Evolutionary conservation across 2,329 filamentous ascomycete species (phyloP), one percentile per base, ranked within the genome.

Genomic region (Graphiopsis chlorocephala): DNA sequence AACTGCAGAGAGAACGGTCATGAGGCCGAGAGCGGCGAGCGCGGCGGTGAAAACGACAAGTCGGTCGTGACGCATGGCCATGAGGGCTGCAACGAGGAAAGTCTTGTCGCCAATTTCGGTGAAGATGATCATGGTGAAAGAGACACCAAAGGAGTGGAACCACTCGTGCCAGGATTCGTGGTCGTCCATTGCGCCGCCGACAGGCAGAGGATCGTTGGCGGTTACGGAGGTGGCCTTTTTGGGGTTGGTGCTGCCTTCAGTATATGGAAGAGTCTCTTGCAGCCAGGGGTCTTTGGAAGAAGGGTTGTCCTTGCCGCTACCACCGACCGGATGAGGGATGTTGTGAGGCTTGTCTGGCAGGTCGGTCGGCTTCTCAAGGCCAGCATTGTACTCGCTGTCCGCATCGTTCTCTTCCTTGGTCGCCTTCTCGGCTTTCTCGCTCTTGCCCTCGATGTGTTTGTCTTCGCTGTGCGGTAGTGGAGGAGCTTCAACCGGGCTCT

Each of bases 51-150:
- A 99, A 67, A 99, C 95, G 14, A 98, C 85, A 68, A 97, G 82
- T 61, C 95, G 90, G 67, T 95, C 90, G 73, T 99, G 94, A 76
- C 97, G 95, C 95, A 99, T 99, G 14, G 95, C 95, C 95, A 99
- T 99, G 20, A 99, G 86, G 8, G 93, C 94, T 7, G 95, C 95
- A 25, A 99, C 92, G 50, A 99, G 85, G 82, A 99, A 99, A 0
- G 95, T 99, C 81, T 99, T 99, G 85, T 99, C 95, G 68, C 95
- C 95, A 72, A 99, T 88, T 77, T 99, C 95, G 55, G 94, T 97
- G 72, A 98, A 90, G 68, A 98, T 82, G 72, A 99, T 99, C 95
- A 98, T 99, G 65, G 93, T 94, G 66, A 97, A 88, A 17, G 95
- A 96, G 33, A 98, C 88, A 14, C 96, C 75, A 73, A 95, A 96